phyloP scores from a whole-genome alignment of 2,329 filamentous ascomycete species.

The Colletotrichum sojae region DNA sequence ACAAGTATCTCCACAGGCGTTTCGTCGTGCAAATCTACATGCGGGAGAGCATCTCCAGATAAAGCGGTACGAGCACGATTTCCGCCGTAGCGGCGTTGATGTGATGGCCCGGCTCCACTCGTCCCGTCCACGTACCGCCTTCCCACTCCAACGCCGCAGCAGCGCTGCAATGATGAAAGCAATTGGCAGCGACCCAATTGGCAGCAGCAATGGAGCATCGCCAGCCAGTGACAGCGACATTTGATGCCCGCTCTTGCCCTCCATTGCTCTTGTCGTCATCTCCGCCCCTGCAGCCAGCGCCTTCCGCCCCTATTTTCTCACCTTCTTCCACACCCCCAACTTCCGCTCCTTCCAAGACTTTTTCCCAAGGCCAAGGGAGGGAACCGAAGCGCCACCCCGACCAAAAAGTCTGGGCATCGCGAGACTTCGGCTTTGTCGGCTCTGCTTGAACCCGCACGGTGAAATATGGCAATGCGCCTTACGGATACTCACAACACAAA shows the following conservation, averaged over 20 bases:
- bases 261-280: slow-evolving; percentile 23
- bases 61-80: slow-evolving; percentile 9
- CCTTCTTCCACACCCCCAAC: slow-evolving; percentile 15
- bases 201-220: no score
- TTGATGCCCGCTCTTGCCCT: not conserved
- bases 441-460: not conserved
- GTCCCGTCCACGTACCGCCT: no score
- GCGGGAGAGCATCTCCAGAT: not conserved
- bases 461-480: slow-evolving; percentile 5
- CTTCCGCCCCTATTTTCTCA: slow-evolving; percentile 16
- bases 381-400: slow-evolving; percentile 14
- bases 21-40: slow-evolving; percentile 28
- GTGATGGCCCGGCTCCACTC: no score
- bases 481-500: not conserved
- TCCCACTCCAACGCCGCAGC: no score
- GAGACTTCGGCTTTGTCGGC: slow-evolving; percentile 27
- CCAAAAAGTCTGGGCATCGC: slow-evolving; percentile 24
- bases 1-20: slow-evolving; percentile 20
- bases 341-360: slow-evolving; percentile 37
- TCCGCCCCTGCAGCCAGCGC: slow-evolving; percentile 21
- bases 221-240: not conserved
- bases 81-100: no score
- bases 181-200: no score
- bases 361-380: slow-evolving; percentile 35
- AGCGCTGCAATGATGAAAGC: no score